These are phyloP conservation scores for Cubamyces lactineus DNA, from an alignment of 768 basidiomycete species.

Conservation along the genomic window DNA sequence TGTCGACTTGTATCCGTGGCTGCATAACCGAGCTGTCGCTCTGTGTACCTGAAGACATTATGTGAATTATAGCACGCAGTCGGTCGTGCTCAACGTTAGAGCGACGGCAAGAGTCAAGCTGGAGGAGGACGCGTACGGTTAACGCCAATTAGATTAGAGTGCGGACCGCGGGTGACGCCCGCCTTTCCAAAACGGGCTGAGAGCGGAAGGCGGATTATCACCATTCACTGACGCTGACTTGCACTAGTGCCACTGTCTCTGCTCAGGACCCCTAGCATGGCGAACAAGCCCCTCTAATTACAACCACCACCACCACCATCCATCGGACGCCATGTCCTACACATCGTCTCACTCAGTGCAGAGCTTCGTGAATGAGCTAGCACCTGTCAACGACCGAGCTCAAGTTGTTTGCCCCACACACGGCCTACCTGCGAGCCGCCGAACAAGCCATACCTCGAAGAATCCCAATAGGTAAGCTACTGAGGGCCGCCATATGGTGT, in stretches of 20 bases:
- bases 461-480: conserved; percentile 44
- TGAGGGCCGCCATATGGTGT: not conserved
- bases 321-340: not conserved
- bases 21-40: not conserved
- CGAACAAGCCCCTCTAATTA: not conserved
- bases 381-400: conserved; percentile 9
- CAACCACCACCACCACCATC: not conserved
- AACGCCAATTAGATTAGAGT: too few species aligned
- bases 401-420: conserved; percentile 29
- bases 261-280: not conserved
- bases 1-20: conserved; percentile 45
- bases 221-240: too few species aligned
- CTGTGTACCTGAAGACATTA: not conserved
- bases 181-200: not conserved
- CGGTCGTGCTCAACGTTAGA: not conserved
- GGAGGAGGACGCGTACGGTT: too few species aligned
- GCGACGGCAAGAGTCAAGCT: not conserved
- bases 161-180: not conserved
- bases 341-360: conserved; percentile 1
- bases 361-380: conserved; percentile 5
- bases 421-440: conserved; percentile 22
- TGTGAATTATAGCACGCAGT: not conserved
- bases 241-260: too few species aligned
- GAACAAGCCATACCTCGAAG: conserved; percentile 34
- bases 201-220: not conserved